Evolutionary conservation across 441 rosid species (phyloP).

Genomic region (Flueggea neowawraea): DNA sequence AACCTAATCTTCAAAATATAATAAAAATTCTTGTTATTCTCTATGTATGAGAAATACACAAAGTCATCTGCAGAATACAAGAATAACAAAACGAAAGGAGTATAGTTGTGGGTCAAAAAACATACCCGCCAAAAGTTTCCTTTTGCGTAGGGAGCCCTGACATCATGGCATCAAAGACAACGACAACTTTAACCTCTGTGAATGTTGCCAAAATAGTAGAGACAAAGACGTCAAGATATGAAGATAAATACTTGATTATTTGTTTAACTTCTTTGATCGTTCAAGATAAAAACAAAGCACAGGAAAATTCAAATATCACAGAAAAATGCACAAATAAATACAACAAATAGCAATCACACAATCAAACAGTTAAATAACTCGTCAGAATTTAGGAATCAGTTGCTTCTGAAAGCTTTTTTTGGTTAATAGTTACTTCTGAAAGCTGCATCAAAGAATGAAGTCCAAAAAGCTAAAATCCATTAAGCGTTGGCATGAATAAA

Average conservation of each 20-base stretch:
- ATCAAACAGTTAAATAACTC: no score
- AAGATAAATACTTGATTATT: not conserved
- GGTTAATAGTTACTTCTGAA: no score
- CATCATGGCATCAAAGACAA: conserved; percentile 91
- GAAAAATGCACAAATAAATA: not conserved
- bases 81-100: not conserved
- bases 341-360: no score
- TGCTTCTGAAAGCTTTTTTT: no score
- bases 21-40: not conserved
- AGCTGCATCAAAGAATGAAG: no score
- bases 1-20: not conserved
- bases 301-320: not conserved
- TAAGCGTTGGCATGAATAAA: no score
- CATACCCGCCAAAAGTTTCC: conserved; percentile 73
- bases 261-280: no score
- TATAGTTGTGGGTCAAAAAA: conserved; percentile 6
- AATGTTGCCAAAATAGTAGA: conserved; percentile 18
- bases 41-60: not conserved
- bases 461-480: no score
- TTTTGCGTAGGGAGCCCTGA: conserved; percentile 89
- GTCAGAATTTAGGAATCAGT: no score
- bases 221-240: not conserved
- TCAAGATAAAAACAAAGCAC: not conserved
- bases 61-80: conserved; percentile 1
- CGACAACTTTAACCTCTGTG: conserved; percentile 90